These are phyloP conservation scores for Malus asiatica DNA, from an alignment of 306 rosid genomes.

Conservation along the genomic window DNA sequence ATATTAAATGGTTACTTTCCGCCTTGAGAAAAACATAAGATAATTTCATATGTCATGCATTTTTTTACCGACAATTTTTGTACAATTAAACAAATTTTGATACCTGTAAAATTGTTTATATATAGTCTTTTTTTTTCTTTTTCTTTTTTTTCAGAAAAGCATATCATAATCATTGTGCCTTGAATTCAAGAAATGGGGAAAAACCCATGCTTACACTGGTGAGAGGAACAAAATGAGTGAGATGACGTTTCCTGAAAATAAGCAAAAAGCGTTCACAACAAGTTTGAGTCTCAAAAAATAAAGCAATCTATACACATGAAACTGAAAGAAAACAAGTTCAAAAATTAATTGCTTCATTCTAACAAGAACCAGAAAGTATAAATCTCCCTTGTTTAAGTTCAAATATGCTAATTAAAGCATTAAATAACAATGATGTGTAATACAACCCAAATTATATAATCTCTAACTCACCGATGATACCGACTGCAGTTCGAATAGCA, in stretches of 20 bases:
- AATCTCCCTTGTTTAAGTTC: neutral
- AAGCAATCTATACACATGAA: neutral
- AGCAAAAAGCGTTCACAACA: neutral
- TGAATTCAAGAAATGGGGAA: neutral
- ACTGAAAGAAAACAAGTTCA: neutral
- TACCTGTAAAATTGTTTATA: neutral
- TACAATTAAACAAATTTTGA: neutral
- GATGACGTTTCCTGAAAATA: constrained; percentile 71
- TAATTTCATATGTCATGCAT: neutral
- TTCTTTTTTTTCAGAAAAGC: neutral
- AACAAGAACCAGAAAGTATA: neutral
- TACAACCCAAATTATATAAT: neutral
- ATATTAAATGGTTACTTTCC: neutral
- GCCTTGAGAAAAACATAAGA: neutral
- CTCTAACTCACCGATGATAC: constrained; percentile 46
- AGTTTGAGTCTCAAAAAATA: neutral
- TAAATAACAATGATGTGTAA: neutral
- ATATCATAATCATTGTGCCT: neutral
- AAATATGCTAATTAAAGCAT: neutral
- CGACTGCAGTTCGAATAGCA: constrained; percentile 54
- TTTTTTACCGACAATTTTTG: neutral
- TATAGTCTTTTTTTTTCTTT: too few relatives aligned
- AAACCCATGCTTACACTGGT: constrained; percentile 54
- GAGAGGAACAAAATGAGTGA: constrained; percentile 67
- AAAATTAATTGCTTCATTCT: neutral